phyloP scores from a whole-genome alignment of 768 basidiomycete genomes.

The Glaciozyma martinii region DNA sequence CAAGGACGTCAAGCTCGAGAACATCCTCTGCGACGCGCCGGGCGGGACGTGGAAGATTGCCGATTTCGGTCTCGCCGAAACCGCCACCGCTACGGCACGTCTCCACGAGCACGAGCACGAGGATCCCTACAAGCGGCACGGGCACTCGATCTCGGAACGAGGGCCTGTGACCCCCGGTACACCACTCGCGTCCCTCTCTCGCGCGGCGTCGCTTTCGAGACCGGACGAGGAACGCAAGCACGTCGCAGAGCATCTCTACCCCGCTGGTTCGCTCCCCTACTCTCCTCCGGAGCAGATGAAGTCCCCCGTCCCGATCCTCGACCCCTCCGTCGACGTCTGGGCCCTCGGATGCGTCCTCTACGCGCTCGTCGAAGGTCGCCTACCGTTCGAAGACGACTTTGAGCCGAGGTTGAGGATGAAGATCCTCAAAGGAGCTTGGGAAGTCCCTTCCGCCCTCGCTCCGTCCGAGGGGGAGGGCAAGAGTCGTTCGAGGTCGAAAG shows the following conservation, averaged over 20 bases:
- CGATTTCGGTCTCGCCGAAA: slow-evolving; percentile 72
- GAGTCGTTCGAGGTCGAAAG: not conserved
- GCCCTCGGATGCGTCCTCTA: slow-evolving; percentile 85
- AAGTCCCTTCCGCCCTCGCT: slow-evolving; percentile 35
- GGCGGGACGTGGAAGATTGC: slow-evolving; percentile 59
- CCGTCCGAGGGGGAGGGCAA: not conserved
- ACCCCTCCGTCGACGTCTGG: slow-evolving; percentile 81
- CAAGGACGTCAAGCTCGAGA: slow-evolving; percentile 93
- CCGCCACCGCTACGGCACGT: slow-evolving; percentile 49
- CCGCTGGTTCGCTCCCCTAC: slow-evolving; percentile 37
- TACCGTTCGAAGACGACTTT: slow-evolving; percentile 82
- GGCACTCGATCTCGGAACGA: slow-evolving; percentile 1
- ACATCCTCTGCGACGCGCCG: slow-evolving; percentile 51
- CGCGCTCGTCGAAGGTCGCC: slow-evolving; percentile 66
- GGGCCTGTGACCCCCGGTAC: not conserved
- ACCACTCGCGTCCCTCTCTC: slow-evolving; percentile 24
- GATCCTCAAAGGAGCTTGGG: slow-evolving; percentile 65
- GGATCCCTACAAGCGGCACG: not conserved
- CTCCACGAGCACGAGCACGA: slow-evolving; percentile 4
- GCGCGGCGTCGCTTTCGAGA: slow-evolving; percentile 12
- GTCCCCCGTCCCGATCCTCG: slow-evolving; percentile 24
- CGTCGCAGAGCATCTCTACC: slow-evolving; percentile 14
- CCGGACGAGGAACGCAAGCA: not conserved
- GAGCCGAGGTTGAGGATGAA: slow-evolving; percentile 88
- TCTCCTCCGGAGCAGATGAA: slow-evolving; percentile 35